These are phyloP conservation scores for Suillus weaverae DNA, from an alignment of 768 basidiomycete genomes.

Conservation along the genomic window DNA sequence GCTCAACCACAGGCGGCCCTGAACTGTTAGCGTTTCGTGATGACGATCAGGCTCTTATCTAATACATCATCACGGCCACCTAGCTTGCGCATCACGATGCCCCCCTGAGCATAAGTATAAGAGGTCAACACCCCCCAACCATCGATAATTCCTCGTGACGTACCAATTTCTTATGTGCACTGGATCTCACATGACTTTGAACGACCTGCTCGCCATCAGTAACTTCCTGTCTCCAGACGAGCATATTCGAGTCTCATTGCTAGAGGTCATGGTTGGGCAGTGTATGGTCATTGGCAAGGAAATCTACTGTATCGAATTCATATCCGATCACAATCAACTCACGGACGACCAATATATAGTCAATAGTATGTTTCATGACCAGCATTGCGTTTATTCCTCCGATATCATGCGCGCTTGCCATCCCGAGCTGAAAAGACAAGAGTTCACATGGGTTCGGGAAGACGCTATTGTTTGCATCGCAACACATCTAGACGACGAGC, in stretches of 20 bases:
- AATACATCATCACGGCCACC: not conserved
- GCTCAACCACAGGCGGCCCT: no score
- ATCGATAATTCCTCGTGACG: not conserved
- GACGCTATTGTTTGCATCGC: slow-evolving; percentile 3
- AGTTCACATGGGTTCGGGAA: slow-evolving; percentile 6
- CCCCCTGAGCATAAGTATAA: not conserved
- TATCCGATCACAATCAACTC: not conserved
- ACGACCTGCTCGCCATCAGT: not conserved
- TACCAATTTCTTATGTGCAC: not conserved
- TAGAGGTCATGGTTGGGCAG: not conserved
- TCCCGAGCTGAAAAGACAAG: not conserved
- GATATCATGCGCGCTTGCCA: rapidly evolving
- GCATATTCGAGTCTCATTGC: not conserved
- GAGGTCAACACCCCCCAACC: not conserved
- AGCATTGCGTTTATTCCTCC: not conserved
- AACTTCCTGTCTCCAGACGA: not conserved
- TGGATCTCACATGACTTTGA: not conserved
- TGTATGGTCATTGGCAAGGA: not conserved
- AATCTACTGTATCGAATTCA: not conserved
- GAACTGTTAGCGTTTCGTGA: no score
- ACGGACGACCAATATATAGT: not conserved
- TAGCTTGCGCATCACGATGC: not conserved
- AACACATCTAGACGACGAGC: slow-evolving; percentile 1
- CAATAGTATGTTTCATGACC: not conserved
- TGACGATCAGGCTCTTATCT: not conserved